Percentiles rank a stretch among this genome's conserved stretches.
phyloP scores from a whole-genome alignment of 768 basidiomycete species.

The Tulasnella sp. region DNA sequence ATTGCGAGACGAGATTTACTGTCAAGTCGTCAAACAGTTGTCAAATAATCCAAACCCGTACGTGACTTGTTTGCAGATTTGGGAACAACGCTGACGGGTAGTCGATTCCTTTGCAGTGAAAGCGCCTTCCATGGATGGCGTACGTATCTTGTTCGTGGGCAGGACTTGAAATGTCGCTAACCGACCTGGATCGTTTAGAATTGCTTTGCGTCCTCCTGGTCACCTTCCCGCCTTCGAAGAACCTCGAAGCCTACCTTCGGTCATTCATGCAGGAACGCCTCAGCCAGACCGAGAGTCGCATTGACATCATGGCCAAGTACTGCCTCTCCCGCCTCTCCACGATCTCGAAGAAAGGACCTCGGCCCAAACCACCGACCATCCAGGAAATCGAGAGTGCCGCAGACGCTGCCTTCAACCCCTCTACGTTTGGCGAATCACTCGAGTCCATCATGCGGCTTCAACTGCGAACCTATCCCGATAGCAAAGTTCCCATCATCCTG shows the following conservation, averaged over 20 bases:
- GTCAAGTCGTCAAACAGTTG: conserved; percentile 87
- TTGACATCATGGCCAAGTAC: conserved; percentile 87
- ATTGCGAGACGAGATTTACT: conserved; percentile 87
- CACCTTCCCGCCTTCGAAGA: conserved; percentile 88
- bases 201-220: conserved; percentile 82
- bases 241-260: conserved; percentile 77
- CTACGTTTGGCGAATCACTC: conserved; percentile 86
- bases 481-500: conserved; percentile 84
- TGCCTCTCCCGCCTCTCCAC: conserved; percentile 69
- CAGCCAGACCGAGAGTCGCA: conserved; percentile 58
- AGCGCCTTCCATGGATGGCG: conserved; percentile 86
- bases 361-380: conserved; percentile 72
- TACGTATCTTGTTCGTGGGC: background rate
- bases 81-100: background rate
- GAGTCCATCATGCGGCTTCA: conserved; percentile 78
- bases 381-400: conserved; percentile 90
- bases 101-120: conserved; percentile 37
- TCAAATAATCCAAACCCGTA: conserved; percentile 72
- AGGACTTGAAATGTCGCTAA: background rate
- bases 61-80: conserved; percentile 30
- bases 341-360: conserved; percentile 75
- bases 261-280: conserved; percentile 70
- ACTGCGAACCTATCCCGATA: conserved; percentile 73
- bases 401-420: conserved; percentile 91
- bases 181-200: conserved; percentile 29